These are phyloP conservation scores for Gonium pectorale DNA, from an alignment of 139 green algal genomes.

Conservation along the genomic window DNA sequence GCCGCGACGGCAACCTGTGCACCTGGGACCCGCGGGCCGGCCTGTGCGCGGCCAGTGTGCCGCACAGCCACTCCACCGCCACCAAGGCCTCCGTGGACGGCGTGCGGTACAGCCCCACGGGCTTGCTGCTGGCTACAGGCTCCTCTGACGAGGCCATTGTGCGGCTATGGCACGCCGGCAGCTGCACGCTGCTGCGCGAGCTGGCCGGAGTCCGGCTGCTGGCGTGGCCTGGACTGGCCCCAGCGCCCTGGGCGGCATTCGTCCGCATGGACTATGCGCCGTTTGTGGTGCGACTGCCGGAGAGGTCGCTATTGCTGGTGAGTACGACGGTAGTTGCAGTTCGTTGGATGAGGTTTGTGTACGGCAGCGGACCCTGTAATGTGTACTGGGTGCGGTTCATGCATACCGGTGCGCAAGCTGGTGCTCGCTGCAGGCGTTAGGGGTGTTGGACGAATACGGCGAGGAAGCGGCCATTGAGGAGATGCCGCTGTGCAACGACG, in stretches of 20 bases:
- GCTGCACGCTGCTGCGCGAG: constrained; percentile 14
- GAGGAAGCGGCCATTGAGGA: no score
- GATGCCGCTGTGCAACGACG: no score
- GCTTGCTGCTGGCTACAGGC: constrained; percentile 16
- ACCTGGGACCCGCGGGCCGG: not conserved
- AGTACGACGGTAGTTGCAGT: not conserved
- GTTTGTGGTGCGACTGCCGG: constrained; percentile 28
- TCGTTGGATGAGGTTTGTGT: no score
- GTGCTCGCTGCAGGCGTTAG: no score
- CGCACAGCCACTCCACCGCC: constrained; percentile 28
- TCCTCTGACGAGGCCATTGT: not conserved
- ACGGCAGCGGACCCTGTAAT: no score
- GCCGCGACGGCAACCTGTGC: constrained; percentile 15
- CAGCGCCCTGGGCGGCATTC: constrained; percentile 15
- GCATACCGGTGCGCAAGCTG: no score
- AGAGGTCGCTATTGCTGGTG: constrained; percentile 13
- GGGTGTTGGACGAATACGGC: no score
- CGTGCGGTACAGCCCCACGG: constrained; percentile 21
- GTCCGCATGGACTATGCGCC: not conserved
- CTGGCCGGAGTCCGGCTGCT: constrained; percentile 17
- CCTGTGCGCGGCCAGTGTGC: not conserved
- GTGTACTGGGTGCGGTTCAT: no score
- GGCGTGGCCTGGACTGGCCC: not conserved
- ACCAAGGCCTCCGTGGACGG: constrained; percentile 7
- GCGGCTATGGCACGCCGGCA: constrained; percentile 25